These are phyloP conservation scores for Cubamyces lactineus DNA, from an alignment of 768 basidiomycete species.

Conservation along the genomic window DNA sequence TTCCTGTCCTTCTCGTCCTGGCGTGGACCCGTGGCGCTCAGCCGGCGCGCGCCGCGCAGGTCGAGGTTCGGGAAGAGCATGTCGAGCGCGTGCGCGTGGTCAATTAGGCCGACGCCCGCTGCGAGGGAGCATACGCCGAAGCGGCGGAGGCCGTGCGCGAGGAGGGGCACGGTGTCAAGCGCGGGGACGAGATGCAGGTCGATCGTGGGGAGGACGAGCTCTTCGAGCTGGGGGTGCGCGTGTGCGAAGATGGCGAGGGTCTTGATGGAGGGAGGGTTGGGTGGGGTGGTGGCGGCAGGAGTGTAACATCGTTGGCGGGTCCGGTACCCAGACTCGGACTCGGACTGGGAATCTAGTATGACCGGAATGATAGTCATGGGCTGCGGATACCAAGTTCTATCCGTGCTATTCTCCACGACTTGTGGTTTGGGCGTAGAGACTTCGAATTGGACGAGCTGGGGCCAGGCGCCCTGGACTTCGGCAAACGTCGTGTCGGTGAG, in stretches of 20 bases:
- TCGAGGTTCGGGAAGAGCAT: not conserved
- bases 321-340: no score
- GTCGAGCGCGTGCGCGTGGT: constrained; percentile 1
- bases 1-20: not conserved
- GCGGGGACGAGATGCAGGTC: not conserved
- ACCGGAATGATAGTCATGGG: no score
- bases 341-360: not conserved
- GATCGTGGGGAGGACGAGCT: not conserved
- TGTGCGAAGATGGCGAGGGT: constrained; percentile 1
- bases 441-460: not conserved
- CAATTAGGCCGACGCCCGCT: not conserved
- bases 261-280: not conserved
- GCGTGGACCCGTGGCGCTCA: not conserved
- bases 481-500: not conserved
- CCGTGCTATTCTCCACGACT: not conserved
- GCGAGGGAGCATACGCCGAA: not conserved
- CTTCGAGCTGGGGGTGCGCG: not conserved
- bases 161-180: not conserved
- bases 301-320: no score
- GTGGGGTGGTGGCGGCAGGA: no score
- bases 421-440: not conserved
- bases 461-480: not conserved
- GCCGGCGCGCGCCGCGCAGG: not conserved
- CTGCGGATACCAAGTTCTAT: no score
- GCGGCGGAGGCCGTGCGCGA: not conserved